Conservation (phyloP, 1,139 yeast genomes). For the Diutina sp. region DNA sequence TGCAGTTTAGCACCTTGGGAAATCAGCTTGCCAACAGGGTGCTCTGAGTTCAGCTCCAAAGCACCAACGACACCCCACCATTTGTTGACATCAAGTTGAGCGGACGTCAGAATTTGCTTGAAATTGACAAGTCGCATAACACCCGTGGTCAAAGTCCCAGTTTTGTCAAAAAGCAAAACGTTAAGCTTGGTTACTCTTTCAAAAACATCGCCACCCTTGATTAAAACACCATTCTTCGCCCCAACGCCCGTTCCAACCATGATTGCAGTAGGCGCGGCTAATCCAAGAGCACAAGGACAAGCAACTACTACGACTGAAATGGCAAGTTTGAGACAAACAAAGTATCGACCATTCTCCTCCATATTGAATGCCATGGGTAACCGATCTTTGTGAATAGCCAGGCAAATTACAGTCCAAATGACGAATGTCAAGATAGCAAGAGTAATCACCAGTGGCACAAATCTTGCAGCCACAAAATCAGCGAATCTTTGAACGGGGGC, state of each 20-base stretch:
- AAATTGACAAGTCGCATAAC: conserved; percentile 43
- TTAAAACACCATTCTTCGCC: conserved; percentile 76
- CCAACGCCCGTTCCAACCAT: conserved; percentile 99
- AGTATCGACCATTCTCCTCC: conserved; percentile 44
- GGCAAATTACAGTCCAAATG: conserved; percentile 46
- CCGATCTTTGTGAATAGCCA: conserved; percentile 14
- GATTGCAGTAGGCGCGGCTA: conserved; percentile 96
- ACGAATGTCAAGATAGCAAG: conserved; percentile 54
- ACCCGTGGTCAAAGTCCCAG: conserved; percentile 91
- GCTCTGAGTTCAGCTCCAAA: conserved; percentile 67
- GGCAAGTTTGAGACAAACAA: conserved; percentile 67
- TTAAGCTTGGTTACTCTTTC: conserved; percentile 60
- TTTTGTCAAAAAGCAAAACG: conserved; percentile 78
- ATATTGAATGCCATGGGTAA: conserved; percentile 46
- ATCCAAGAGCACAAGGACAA: conserved; percentile 94
- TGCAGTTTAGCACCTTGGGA: conserved; percentile 16
- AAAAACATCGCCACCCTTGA: conserved; percentile 86
- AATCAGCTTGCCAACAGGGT: conserved; percentile 76
- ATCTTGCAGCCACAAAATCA: conserved; percentile 72
- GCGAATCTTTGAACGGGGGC: conserved; percentile 90
- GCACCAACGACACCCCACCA: conserved; percentile 55
- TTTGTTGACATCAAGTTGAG: background rate
- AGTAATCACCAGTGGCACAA: conserved; percentile 64
- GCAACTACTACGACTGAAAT: conserved; percentile 94
- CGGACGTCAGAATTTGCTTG: conserved; percentile 5